Percentiles rank a stretch among this genome's conserved stretches.
Evolutionary conservation across 768 basidiomycete genomes (phyloP).

Genomic region (Boletus coccyginus): DNA sequence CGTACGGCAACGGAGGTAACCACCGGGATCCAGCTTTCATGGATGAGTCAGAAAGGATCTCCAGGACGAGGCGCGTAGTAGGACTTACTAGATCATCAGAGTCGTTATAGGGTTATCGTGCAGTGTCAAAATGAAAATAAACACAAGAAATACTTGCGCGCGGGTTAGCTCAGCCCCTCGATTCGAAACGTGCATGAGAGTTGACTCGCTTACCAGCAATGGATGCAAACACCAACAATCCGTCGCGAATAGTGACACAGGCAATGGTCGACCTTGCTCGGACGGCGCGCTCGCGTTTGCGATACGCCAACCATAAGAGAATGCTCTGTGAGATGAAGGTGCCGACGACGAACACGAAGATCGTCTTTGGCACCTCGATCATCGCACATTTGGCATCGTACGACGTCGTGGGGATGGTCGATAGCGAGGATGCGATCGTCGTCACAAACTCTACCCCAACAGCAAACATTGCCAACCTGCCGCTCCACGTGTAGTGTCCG

Average conservation of each 20-base stretch:
- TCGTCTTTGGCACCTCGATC: background rate
- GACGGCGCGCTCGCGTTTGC: conserved; percentile 3
- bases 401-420: background rate
- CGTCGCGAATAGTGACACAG: conserved; percentile 26
- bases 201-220: conserved; percentile 12
- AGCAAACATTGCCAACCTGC: background rate
- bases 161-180: background rate
- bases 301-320: conserved; percentile 20
- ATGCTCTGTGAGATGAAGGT: conserved; percentile 11
- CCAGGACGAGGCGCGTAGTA: background rate
- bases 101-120: background rate
- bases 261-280: conserved; percentile 2
- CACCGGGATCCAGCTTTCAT: conserved; percentile 21
- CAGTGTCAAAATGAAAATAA: conserved; percentile 3
- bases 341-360: conserved; percentile 7
- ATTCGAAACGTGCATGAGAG: background rate
- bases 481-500: background rate
- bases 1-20: conserved; percentile 17
- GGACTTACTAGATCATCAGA: conserved; percentile 16
- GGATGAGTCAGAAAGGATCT: background rate
- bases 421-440: background rate
- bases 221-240: conserved; percentile 12
- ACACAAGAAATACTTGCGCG: conserved; percentile 11
- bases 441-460: conserved; percentile 12
- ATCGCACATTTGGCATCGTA: conserved; percentile 21